Evolutionary conservation across 1,284 basidiomycete species (phyloP).

Genomic region (Wallemia mellicola): DNA sequence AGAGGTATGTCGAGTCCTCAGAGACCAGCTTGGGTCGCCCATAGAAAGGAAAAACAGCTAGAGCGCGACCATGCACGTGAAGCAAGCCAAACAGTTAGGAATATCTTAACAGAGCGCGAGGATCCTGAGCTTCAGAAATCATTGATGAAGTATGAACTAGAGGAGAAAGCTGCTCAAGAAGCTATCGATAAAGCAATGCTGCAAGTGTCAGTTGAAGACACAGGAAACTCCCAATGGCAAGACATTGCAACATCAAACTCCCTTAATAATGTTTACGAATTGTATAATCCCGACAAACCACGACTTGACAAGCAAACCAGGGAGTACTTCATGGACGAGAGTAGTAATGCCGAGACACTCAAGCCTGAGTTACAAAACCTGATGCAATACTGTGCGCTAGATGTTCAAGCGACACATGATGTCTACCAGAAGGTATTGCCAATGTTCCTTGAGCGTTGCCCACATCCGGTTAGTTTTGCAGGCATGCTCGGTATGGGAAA

Average conservation of each 20-base stretch:
- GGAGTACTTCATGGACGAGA: conserved; percentile 35
- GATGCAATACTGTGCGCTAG: conserved; percentile 59
- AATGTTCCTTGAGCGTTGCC: conserved; percentile 51
- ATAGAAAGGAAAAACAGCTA: conserved; percentile 27
- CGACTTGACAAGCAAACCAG: conserved; percentile 46
- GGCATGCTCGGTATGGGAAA: conserved; percentile 78
- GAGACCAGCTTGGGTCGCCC: conserved; percentile 65
- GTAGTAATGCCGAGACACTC: conserved; percentile 31
- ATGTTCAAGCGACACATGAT: conserved; percentile 55
- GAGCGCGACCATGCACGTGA: conserved; percentile 26
- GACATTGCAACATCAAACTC: conserved; percentile 78
- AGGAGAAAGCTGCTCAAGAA: conserved; percentile 22
- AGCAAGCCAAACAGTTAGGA: conserved; percentile 24
- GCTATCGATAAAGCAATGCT: conserved; percentile 9
- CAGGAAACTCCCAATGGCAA: conserved; percentile 32
- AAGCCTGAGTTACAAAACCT: conserved; percentile 37
- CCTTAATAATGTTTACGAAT: conserved; percentile 60
- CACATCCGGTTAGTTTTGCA: conserved; percentile 74
- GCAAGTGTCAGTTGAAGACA: conserved; percentile 4
- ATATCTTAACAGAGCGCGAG: background rate
- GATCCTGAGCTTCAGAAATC: background rate
- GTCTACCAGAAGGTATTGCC: conserved; percentile 61
- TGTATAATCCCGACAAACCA: conserved; percentile 47
- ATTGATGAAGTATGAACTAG: conserved; percentile 17
- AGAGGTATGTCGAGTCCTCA: conserved; percentile 87